Conservation (phyloP, 2,329 filamentous ascomycete species). For the Cordyceps fumosorosea region DNA sequence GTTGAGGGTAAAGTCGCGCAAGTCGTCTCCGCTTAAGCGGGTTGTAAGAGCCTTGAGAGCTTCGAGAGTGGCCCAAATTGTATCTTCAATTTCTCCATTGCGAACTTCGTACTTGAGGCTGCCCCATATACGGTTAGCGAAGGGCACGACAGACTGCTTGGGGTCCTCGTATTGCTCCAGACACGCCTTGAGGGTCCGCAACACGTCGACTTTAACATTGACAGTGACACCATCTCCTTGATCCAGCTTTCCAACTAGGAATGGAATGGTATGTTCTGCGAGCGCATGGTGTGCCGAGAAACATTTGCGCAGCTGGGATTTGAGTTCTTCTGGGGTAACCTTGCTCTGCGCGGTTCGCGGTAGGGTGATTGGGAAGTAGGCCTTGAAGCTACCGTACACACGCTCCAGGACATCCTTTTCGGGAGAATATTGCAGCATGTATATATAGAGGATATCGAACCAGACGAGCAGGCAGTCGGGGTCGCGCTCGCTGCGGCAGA, state of each 20-base stretch:
- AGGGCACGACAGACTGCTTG: conserved; percentile 40
- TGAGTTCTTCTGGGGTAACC: conserved; percentile 51
- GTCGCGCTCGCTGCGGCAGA: conserved; percentile 50
- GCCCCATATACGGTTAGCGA: conserved; percentile 46
- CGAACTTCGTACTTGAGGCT: conserved; percentile 59
- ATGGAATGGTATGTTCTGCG: conserved; percentile 42
- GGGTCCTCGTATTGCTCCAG: conserved; percentile 42
- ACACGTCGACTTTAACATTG: conserved; percentile 52
- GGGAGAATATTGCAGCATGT: conserved; percentile 39
- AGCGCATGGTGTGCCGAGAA: conserved; percentile 45
- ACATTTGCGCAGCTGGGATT: conserved; percentile 44
- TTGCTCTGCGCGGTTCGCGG: conserved; percentile 42
- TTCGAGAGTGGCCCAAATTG: conserved; percentile 48
- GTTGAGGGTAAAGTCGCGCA: conserved; percentile 39
- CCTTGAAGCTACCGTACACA: conserved; percentile 49
- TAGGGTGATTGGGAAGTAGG: conserved; percentile 55
- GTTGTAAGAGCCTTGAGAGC: conserved; percentile 45
- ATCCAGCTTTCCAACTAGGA: conserved; percentile 50
- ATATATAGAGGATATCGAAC: conserved; percentile 44
- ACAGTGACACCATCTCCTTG: conserved; percentile 53
- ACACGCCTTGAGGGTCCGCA: conserved; percentile 49
- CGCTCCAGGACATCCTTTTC: conserved; percentile 41
- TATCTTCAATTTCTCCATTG: conserved; percentile 53
- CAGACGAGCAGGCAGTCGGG: conserved; percentile 50
- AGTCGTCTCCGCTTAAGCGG: conserved; percentile 36